phyloP scores from a whole-genome alignment of 306 rosid genomes.

The Amphicarpaea edgeworthii region DNA sequence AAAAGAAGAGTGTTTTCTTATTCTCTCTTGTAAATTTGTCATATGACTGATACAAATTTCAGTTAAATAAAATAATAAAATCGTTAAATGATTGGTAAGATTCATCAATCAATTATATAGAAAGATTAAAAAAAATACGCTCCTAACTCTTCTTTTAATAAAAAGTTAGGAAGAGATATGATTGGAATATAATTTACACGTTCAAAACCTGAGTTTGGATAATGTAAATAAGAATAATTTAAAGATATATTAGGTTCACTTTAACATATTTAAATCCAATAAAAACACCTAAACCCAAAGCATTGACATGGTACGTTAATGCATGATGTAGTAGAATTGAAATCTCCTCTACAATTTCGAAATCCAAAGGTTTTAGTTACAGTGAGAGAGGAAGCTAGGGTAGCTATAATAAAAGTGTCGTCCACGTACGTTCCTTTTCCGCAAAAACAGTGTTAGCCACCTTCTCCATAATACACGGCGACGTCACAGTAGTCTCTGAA shows the following conservation, averaged over 20 bases:
- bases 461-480: conserved; percentile 62
- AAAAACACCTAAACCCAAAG: neutral
- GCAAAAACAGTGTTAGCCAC: conserved; percentile 55
- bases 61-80: too few relatives aligned
- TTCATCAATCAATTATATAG: too few relatives aligned
- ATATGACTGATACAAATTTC: too few relatives aligned
- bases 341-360: neutral
- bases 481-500: conserved; percentile 47
- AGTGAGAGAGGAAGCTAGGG: conserved; percentile 6
- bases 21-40: too few relatives aligned
- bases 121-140: too few relatives aligned
- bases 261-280: neutral
- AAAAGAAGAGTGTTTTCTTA: too few relatives aligned
- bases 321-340: neutral
- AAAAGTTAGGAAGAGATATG: neutral
- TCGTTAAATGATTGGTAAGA: too few relatives aligned
- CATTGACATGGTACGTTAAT: neutral
- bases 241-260: neutral
- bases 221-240: neutral
- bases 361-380: neutral
- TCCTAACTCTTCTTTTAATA: too few relatives aligned
- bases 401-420: conserved; percentile 42
- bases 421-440: too few relatives aligned
- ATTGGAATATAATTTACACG: neutral
- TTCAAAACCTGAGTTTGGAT: neutral